Base-by-base conservation (phyloP, 345 rosid genomes). In the Eucalyptus cloeziana region DNA sequence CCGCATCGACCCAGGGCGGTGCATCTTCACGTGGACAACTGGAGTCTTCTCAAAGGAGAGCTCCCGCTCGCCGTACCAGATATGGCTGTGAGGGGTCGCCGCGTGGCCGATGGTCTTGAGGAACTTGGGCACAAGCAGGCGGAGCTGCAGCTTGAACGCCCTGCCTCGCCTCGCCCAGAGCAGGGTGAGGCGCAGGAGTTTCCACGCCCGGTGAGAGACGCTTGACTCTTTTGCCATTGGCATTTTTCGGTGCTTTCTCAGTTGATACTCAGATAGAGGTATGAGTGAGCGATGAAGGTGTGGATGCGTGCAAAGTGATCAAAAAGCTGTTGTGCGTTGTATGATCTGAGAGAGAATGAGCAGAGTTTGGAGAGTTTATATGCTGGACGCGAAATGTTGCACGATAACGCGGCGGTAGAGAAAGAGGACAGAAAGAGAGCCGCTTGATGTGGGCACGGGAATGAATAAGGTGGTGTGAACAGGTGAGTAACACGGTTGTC, bases 31-130 rank as follows among this genome's bases (percentile, higher is more conserved):
- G 44, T 94, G 94, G 91, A 97, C 93, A 43, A 95, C 88, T 7
- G 99, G 99, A 1, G 99, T 97, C 87, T 95, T 91, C 69, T 97
- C 98, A 87, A 98, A 98, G 7, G 99, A 95, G 80, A 98, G 96
- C 94, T 98, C 92, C 5, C 95, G 95, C 88, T 96, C 97, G 22
- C 94, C 90, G 40, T 93, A 93, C 88, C 89, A 89, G 47, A 89
- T 40, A 11, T 88, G 95, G 86, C 88, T 90, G 25, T 90, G 81
- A 24, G 51, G 58, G 40, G 88, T 62, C 86, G 88, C n/a, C 2
- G 3, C 8, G 3, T 88, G 93, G 24, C 90, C 89, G 4, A 96
- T 88, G 86, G 91, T 91, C 88, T 93, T 96, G 86, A 97, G 90
- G 90, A 94, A 95, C 93, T 93, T 96, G 43, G 93, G 83, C 47